Evolutionary conservation across 2,329 filamentous ascomycete genomes (phyloP).

Genomic region (Ramichloridium luteum): DNA sequence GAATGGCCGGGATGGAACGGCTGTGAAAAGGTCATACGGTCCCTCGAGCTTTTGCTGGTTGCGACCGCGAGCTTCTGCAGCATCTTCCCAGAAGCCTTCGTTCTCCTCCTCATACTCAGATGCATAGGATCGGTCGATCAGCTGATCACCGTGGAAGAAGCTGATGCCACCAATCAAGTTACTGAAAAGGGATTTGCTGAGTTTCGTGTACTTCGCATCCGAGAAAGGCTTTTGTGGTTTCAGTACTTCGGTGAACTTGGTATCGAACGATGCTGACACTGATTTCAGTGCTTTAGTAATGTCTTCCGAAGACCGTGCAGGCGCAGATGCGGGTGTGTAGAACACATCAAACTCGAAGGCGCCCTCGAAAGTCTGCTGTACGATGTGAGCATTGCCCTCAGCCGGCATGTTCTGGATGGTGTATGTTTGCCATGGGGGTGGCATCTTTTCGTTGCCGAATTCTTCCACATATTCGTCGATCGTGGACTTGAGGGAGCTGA

Average conservation of each 20-base stretch:
- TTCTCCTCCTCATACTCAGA: conserved; percentile 88
- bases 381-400: conserved; percentile 67
- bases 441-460: conserved; percentile 53
- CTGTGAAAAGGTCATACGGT: conserved; percentile 79
- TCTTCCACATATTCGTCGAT: conserved; percentile 48
- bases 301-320: conserved; percentile 36
- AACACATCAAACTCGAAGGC: conserved; percentile 85
- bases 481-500: conserved; percentile 50
- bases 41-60: conserved; percentile 61
- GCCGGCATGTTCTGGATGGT: conserved; percentile 59
- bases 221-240: conserved; percentile 65
- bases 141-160: conserved; percentile 80
- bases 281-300: conserved; percentile 58
- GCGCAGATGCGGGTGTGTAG: conserved; percentile 63
- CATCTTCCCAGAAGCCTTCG: conserved; percentile 90
- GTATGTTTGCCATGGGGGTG: conserved; percentile 77
- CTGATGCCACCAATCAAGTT: conserved; percentile 90
- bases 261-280: conserved; percentile 55
- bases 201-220: conserved; percentile 58
- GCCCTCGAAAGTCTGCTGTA: conserved; percentile 87
- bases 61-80: conserved; percentile 62
- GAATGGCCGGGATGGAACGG: conserved; percentile 84
- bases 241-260: conserved; percentile 62
- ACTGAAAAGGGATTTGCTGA: conserved; percentile 83
- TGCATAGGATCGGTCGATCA: conserved; percentile 86